Percentiles rank a stretch among this genome's conserved stretches.
phyloP scores from a whole-genome alignment of 768 basidiomycete genomes.

The Podaxis carcinomalis region DNA sequence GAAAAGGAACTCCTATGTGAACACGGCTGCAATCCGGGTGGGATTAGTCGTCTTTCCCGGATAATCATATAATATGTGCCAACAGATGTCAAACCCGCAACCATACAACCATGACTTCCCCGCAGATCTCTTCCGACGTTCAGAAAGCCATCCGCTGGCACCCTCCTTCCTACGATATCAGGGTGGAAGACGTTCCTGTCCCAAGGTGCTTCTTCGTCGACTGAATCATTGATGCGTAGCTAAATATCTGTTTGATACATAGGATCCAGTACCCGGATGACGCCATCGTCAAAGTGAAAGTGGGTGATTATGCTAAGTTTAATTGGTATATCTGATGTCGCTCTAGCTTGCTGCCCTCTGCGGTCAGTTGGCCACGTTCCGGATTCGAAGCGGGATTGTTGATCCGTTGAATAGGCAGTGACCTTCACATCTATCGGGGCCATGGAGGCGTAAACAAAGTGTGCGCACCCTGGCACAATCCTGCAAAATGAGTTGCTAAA shows the following conservation, averaged over 20 bases:
- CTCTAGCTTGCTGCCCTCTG: slow-evolving; percentile 61
- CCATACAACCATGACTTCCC: slow-evolving; percentile 8
- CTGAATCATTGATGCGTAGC: background rate
- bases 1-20: background rate
- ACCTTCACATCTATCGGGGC: slow-evolving; percentile 73
- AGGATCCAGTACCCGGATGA: slow-evolving; percentile 74
- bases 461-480: slow-evolving; percentile 31
- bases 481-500: background rate
- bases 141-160: slow-evolving; percentile 56
- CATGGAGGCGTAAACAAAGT: slow-evolving; percentile 46
- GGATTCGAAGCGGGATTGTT: background rate
- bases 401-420: slow-evolving; percentile 42
- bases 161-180: slow-evolving; percentile 66
- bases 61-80: background rate
- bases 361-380: slow-evolving; percentile 26
- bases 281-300: slow-evolving; percentile 73
- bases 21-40: slow-evolving; percentile 5
- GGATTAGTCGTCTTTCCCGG: background rate
- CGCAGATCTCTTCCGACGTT: slow-evolving; percentile 11
- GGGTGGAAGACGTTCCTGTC: slow-evolving; percentile 57
- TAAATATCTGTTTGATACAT: background rate
- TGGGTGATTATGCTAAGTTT: slow-evolving; percentile 21
- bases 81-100: background rate
- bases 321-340: background rate
- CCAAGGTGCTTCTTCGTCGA: slow-evolving; percentile 34